Evolutionary conservation across 768 basidiomycete species (phyloP), one percentile per base, ranked within the genome.

Genomic region (Amanita pallidorosea): DNA sequence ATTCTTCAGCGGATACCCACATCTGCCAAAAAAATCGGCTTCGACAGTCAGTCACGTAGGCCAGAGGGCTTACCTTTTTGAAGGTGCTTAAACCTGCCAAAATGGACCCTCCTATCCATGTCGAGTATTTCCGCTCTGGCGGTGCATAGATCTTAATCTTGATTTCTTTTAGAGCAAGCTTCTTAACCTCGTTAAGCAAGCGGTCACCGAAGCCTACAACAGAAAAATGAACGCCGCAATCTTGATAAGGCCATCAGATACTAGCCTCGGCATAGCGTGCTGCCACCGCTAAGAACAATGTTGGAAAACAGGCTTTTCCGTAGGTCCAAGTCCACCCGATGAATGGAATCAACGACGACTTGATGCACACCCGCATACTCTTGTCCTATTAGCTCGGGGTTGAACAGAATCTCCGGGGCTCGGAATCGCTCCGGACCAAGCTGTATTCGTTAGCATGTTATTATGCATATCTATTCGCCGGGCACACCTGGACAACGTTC

Each of bases 1-100:
- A 98, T 68, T 98, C 96, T 67, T 99, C 95, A 35, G 94, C 93
- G 42, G 92, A 94, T 46, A 99, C 91, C 95, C 96, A 99, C 95
- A 99, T 98, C 92, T 96, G 34, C 49, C 3, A 33, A 44, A 45
- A 56, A 48, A 37, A 43, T 49, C 51, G 53, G 53, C 45, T 52
- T 56, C 18, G 46, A 27, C 50, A 49, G 22, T 8, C 11, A 18
- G 25, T 25, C 22, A n/a, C n/a, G 12, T 18, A 7, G 22, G n/a
- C 22, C 5, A 23, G 49, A 57, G 54, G 41, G 48, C 57, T 50
- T 51, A 87, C 93, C 84, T 96, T 96, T 71, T 95, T 97, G 77
- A 99, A 99, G 33, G 96, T 96, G 57, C 81, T 93, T 55, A 99
- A 66, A 35, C 94, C 94, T 45, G 95, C 95, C 47, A 99, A 69